phyloP scores from a whole-genome alignment of 768 basidiomycete species.

The Russula abietina region DNA sequence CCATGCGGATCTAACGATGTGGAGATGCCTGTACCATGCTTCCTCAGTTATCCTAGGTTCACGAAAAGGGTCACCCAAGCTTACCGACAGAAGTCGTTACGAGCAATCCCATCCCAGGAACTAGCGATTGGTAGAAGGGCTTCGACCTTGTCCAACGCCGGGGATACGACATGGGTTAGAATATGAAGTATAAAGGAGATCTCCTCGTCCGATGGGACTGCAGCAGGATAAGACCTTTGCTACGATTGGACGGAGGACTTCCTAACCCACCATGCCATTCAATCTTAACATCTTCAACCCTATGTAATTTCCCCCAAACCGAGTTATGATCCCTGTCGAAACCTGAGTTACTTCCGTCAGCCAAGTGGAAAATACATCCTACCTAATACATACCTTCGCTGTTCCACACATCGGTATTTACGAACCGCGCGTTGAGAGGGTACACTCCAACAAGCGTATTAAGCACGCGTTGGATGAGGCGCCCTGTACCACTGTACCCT shows the following conservation, averaged over 20 bases:
- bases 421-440: slow-evolving; percentile 69
- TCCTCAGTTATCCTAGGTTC: slow-evolving; percentile 10
- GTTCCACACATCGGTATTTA: slow-evolving; percentile 78
- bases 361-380: not conserved
- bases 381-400: slow-evolving; percentile 53
- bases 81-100: slow-evolving; percentile 83
- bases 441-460: slow-evolving; percentile 72
- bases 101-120: slow-evolving; percentile 58
- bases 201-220: slow-evolving; percentile 63
- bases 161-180: slow-evolving; percentile 59
- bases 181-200: slow-evolving; percentile 76
- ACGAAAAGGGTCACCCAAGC: slow-evolving; percentile 22
- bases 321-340: slow-evolving; percentile 58
- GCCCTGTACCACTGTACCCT: slow-evolving; percentile 75
- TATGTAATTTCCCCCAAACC: slow-evolving; percentile 78
- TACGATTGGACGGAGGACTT: not conserved
- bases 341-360: slow-evolving; percentile 34
- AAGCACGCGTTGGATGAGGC: slow-evolving; percentile 68
- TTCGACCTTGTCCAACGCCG: slow-evolving; percentile 63
- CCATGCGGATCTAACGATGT: slow-evolving; percentile 71
- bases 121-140: slow-evolving; percentile 47
- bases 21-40: slow-evolving; percentile 46
- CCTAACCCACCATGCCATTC: slow-evolving; percentile 75
- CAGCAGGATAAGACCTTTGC: slow-evolving; percentile 18
- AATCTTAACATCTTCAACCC: slow-evolving; percentile 70